phyloP scores from a whole-genome alignment of 305 asterid species.

The Petunia hybrid region DNA sequence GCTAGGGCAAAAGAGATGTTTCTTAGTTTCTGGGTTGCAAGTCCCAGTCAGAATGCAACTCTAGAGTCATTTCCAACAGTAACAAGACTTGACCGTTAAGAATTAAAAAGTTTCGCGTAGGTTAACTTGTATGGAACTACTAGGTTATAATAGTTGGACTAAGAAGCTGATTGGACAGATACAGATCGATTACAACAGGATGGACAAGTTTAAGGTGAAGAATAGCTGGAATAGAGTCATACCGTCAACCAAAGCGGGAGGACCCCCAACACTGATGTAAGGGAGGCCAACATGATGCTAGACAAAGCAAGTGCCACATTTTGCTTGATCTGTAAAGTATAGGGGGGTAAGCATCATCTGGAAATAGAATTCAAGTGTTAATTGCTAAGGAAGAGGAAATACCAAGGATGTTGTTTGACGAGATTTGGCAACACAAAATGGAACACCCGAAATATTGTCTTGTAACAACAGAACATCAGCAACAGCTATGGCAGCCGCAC shows the following conservation, averaged over 20 bases:
- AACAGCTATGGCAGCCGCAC: conserved; percentile 97
- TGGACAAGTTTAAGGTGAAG: conserved; percentile 9
- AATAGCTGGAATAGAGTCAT: conserved; percentile 38
- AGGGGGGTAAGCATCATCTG: conserved; percentile 29
- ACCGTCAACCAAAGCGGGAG: conserved; percentile 98
- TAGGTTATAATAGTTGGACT: background rate
- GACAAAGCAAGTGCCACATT: conserved; percentile 89
- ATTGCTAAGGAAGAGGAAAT: conserved; percentile 31
- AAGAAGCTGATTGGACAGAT: conserved; percentile 8
- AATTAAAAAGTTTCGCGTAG: background rate
- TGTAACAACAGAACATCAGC: conserved; percentile 95
- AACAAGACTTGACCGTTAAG: background rate
- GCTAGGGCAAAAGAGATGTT: background rate
- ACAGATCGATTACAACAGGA: background rate
- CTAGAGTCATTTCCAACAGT: background rate
- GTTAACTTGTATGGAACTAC: background rate
- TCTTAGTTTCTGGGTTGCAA: background rate
- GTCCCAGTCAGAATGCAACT: background rate
- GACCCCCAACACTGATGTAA: conserved; percentile 87
- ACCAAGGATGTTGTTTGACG: conserved; percentile 93
- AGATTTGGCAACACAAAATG: conserved; percentile 89
- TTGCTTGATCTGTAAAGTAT: conserved; percentile 74
- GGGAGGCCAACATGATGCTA: conserved; percentile 93
- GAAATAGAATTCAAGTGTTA: background rate
- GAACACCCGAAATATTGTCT: conserved; percentile 90